These are phyloP conservation scores for Chrysosporium keratinophilum DNA, from an alignment of 2,329 filamentous ascomycete species.

Conservation along the genomic window DNA sequence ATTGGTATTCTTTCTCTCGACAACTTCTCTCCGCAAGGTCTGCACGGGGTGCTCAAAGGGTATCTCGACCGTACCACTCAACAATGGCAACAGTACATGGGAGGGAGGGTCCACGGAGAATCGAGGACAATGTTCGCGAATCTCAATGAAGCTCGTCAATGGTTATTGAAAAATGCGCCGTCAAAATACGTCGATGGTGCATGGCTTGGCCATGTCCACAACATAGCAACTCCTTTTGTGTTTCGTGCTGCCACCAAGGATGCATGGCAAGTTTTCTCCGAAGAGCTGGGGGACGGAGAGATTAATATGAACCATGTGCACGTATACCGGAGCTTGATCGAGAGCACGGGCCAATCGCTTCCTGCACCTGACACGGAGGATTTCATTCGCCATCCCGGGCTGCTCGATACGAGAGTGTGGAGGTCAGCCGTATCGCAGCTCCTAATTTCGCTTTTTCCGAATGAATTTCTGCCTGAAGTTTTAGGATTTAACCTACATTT, in stretches of 20 bases:
- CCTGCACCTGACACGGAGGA: conserved; percentile 26
- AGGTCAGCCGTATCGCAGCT: conserved; percentile 39
- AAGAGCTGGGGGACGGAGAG: conserved; percentile 44
- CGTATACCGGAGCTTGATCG: conserved; percentile 28
- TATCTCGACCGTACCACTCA: not conserved
- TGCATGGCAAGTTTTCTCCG: conserved; percentile 42
- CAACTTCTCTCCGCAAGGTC: too few relatives aligned
- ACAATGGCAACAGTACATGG: not conserved
- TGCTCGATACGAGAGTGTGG: conserved; percentile 30
- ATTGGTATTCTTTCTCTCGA: too few relatives aligned
- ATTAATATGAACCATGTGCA: conserved; percentile 38
- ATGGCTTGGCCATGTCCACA: conserved; percentile 41
- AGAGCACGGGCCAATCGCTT: conserved; percentile 24
- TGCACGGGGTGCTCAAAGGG: too few relatives aligned
- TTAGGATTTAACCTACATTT: conserved; percentile 44
- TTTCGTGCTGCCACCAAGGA: conserved; percentile 33
- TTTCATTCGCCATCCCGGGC: conserved; percentile 23
- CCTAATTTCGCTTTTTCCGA: conserved; percentile 39
- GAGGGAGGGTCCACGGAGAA: not conserved
- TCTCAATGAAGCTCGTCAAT: not conserved
- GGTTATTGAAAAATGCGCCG: conserved; percentile 19
- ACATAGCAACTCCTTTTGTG: conserved; percentile 36
- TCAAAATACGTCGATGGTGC: conserved; percentile 42
- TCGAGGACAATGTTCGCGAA: not conserved
- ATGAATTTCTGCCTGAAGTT: conserved; percentile 43